Base-by-base conservation (phyloP, 2,329 filamentous ascomycete genomes). In the Hypocrella siamensis region DNA sequence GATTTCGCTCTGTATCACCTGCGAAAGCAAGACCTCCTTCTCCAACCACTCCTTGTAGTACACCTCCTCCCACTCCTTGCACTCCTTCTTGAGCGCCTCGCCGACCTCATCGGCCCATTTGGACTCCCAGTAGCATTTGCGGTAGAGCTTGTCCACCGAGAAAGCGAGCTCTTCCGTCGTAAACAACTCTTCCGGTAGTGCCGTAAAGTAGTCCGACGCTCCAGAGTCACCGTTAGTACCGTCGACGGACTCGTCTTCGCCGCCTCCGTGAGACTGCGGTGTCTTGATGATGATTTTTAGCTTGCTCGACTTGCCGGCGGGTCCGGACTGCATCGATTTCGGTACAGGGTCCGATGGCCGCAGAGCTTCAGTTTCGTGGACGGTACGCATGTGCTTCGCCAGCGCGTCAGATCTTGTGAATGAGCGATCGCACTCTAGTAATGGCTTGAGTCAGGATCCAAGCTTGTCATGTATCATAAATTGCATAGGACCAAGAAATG, bases 351-450 rank as follows among this genome's bases (percentile, higher is more conserved):
- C 75, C 12, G 72, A 75, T 4, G 82, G 80, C n/a, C 83, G 76
- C 16, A 93, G 66, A 12, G 84, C 81, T 58, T 98, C 90, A 4
- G 88, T 94, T 53, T 98, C 90, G 61, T 98, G 90, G 24, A 98
- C 86, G 12, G 90, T 96, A 44, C 90, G 80, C 84, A 96, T 96
- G 53, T 98, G 90, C 56, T 98, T 98, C 2, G 88, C 85, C 0
- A 98, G 67, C 10, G 90, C 90, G 47, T 98, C 90, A 17, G 88
- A 94, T 41, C 90, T 71, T 3, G 90, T 98, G 46, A 98, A 98
- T 19, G 86, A 86, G 38, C 88, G 79, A 52, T 98, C 90, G 58
- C 90, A 98, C 69, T 98, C 90, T n/a, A n/a, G n/a, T n/a, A n/a
- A n/a, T n/a, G n/a, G n/a, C n/a, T n/a, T n/a, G n/a, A n/a, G n/a